These are phyloP conservation scores for Baorangia bicolor DNA, from an alignment of 768 basidiomycete species.

Conservation along the genomic window DNA sequence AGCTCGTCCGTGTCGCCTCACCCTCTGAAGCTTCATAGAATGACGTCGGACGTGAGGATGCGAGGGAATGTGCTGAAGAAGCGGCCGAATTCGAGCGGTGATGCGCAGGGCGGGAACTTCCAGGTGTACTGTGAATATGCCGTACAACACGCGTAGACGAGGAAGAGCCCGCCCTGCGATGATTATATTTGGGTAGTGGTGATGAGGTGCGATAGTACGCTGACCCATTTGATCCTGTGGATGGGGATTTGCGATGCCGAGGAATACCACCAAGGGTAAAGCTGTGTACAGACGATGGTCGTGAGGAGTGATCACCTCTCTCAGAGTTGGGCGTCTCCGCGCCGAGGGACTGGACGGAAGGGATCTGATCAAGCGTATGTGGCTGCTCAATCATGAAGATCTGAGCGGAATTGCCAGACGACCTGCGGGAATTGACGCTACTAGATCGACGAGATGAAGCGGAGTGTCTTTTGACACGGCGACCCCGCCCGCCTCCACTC, in stretches of 20 bases:
- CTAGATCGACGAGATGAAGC: slow-evolving; percentile 85
- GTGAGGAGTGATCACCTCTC: slow-evolving; percentile 69
- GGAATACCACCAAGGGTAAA: slow-evolving; percentile 52
- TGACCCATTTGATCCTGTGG: slow-evolving; percentile 75
- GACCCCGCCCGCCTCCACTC: slow-evolving; percentile 45
- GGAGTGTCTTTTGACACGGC: slow-evolving; percentile 66
- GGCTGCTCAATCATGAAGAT: slow-evolving; percentile 56
- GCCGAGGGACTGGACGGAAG: slow-evolving; percentile 70
- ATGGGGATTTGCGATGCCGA: slow-evolving; percentile 72
- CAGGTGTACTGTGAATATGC: slow-evolving; percentile 47
- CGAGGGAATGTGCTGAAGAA: slow-evolving; percentile 73
- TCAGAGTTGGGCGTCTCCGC: slow-evolving; percentile 89
- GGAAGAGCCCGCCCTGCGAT: slow-evolving; percentile 76
- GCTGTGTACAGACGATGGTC: slow-evolving; percentile 86
- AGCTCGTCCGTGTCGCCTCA: slow-evolving; percentile 60
- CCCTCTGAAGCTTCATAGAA: slow-evolving; percentile 74
- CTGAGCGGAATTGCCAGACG: slow-evolving; percentile 52
- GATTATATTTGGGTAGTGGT: slow-evolving; percentile 71
- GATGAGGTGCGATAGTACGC: slow-evolving; percentile 64
- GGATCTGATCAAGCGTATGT: slow-evolving; percentile 44
- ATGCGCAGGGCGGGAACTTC: slow-evolving; percentile 48
- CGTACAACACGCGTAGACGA: slow-evolving; percentile 81
- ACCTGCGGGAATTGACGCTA: slow-evolving; percentile 84
- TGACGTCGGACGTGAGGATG: slow-evolving; percentile 76
- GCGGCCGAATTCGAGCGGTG: slow-evolving; percentile 72